Evolutionary conservation across 176 grass and related monocot species (phyloP), one percentile per base, ranked within the genome.

Genomic region (Triticum urartu): DNA sequence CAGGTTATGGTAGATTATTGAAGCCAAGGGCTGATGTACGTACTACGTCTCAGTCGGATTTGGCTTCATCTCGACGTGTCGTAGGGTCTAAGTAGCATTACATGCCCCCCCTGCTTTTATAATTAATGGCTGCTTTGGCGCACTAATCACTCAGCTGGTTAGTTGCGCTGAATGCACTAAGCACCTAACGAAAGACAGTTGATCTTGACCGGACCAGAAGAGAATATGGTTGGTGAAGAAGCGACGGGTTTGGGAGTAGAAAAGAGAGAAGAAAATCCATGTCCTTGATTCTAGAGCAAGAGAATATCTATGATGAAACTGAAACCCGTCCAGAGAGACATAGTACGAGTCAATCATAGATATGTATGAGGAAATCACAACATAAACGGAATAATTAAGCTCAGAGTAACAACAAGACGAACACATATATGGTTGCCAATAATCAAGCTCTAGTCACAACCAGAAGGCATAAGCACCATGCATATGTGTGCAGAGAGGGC

Each of bases 11-110:
- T 43, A 43, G 42, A 43, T 43, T 43, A 43, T 43, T 43, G 38
- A 9, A 39, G 38, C 38, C 47, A 5, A 50, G 12, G 1, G 70
- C 22, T 24, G 60, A 8, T 15, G 69, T 22, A 7, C 34, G 3
- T 18, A 18, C 36, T 30, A 18, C 36, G 81, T 72, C 68, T 12
- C 67, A 6, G 43, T 74, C 66, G 4, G 26, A 32, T 64, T 33
- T 64, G 67, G 65, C 81, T 72, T 79, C 74, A 28, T 65, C 56
- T 74, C 39, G 28, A 89, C 66, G 75, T 84, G 65, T 65, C 81
- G 43, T 89, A 40, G 32, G 67, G 14, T 80, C 32, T 84, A 84
- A 79, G 81, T 5, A 32, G 66, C 69, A 82, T 75, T 39, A 67
- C 69, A 81, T 17, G 69, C 68, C 62, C 5, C 24, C 28, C 48